These are phyloP conservation scores for Gardenia jasminoides DNA, from an alignment of 257 asterid species.

Conservation along the genomic window DNA sequence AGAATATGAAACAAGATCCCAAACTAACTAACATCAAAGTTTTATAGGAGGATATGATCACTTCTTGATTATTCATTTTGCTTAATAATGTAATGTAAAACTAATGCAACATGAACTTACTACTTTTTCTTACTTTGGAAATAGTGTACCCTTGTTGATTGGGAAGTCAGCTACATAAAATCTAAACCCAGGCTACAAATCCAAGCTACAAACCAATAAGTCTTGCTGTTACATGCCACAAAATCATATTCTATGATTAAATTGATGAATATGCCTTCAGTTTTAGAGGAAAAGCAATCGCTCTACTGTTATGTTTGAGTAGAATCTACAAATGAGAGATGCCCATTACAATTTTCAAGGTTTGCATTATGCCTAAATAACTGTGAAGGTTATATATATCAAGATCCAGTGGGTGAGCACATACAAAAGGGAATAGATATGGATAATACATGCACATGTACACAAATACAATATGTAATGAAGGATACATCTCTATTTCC, in stretches of 20 bases:
- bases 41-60: background rate
- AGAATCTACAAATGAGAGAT: slow-evolving; percentile 13
- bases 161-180: slow-evolving; percentile 7
- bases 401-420: background rate
- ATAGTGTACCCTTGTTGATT: slow-evolving; percentile 9
- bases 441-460: background rate
- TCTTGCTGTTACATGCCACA: background rate
- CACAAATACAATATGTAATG: background rate
- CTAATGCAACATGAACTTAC: slow-evolving; percentile 10
- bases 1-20: background rate
- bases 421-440: background rate
- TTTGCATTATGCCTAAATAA: background rate
- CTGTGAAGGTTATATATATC: background rate
- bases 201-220: background rate
- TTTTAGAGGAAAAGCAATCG: slow-evolving; percentile 8
- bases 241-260: background rate
- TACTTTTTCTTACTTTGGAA: slow-evolving; percentile 10
- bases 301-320: slow-evolving; percentile 7
- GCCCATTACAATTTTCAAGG: background rate
- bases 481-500: background rate
- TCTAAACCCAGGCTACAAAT: slow-evolving; percentile 18
- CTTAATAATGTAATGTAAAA: background rate
- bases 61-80: background rate
- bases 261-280: slow-evolving; percentile 13
- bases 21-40: background rate